Conservation (phyloP, 768 basidiomycete genomes). For the Termitomyces sp. region DNA sequence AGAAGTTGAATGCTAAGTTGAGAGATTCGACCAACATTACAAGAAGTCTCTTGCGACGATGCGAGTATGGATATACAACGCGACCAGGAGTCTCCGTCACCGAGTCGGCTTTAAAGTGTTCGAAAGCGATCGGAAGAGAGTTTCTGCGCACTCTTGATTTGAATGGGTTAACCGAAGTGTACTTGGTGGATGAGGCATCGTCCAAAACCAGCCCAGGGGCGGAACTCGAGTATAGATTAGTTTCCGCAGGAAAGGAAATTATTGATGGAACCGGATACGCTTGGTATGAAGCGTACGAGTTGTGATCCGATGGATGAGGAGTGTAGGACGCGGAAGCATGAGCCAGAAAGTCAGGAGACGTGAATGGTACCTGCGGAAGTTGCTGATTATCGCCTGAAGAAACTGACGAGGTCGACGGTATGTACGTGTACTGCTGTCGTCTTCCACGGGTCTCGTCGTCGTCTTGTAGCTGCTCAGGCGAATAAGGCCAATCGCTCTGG, state of each 20-base stretch:
- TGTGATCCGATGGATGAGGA: background rate
- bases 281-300: background rate
- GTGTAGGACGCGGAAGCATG: background rate
- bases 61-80: background rate
- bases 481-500: no score
- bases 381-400: background rate
- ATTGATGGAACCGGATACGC: background rate
- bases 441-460: background rate
- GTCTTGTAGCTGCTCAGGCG: no score
- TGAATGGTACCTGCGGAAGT: background rate
- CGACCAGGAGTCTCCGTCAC: background rate
- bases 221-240: background rate
- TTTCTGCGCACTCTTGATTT: background rate
- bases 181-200: background rate
- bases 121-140: constrained; percentile 1
- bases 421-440: constrained; percentile 4
- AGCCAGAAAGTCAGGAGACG: background rate
- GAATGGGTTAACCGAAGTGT: constrained; percentile 13
- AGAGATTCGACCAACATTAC: constrained; percentile 46
- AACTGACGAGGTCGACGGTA: constrained; percentile 9
- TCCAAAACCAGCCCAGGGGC: background rate
- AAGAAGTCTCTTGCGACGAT: constrained; percentile 16
- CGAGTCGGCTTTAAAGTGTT: background rate
- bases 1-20: background rate
- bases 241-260: background rate